Conservation (phyloP, 225 moss, liverwort and hornwort species). For the Climacium dendroides region DNA sequence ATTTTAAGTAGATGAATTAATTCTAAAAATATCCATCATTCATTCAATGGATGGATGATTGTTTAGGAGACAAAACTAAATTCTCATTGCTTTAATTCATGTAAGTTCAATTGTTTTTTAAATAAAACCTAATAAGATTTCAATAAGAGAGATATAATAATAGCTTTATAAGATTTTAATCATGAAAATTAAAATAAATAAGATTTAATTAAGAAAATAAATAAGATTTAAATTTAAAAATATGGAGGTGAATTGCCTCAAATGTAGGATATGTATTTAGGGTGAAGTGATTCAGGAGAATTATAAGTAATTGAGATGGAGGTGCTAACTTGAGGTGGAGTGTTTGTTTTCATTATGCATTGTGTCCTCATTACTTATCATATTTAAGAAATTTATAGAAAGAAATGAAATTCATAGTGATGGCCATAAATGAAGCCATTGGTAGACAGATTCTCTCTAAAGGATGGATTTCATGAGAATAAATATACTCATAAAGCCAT, state of each 20-base stretch:
- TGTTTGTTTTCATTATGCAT: background rate
- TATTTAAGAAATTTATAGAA: background rate
- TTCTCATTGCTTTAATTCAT: background rate
- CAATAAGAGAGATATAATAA: no score
- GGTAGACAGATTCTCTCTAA: background rate
- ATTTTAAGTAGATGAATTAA: background rate
- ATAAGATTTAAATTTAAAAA: no score
- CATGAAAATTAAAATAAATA: no score
- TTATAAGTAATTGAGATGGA: background rate
- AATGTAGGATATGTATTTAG: background rate
- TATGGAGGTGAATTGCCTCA: background rate
- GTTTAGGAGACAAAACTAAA: background rate
- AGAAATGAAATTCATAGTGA: background rate
- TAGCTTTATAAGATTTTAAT: no score
- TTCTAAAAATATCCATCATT: background rate
- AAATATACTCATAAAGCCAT: no score
- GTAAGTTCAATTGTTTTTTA: accelerated
- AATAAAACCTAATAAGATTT: background rate
- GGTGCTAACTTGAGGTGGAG: background rate
- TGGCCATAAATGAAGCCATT: background rate
- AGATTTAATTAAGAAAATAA: no score
- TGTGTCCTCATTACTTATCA: background rate
- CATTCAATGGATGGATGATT: background rate
- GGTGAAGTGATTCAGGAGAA: background rate
- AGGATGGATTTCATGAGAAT: background rate